Evolutionary conservation across 768 basidiomycete genomes (phyloP), one percentile per base, ranked within the genome.

Genomic region (Termitomyces bulborhizus): DNA sequence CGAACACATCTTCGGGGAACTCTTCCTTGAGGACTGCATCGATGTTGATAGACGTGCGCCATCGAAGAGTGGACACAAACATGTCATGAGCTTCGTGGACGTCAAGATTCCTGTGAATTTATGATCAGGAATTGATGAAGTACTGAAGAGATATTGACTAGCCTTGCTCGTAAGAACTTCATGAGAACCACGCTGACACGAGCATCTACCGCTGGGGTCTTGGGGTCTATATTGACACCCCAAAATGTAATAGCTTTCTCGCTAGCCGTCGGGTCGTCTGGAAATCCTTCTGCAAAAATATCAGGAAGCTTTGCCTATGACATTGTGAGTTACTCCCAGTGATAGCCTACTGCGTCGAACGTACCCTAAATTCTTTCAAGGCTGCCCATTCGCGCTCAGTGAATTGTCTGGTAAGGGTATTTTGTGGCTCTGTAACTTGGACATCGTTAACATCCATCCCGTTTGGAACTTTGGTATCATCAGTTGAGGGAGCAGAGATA

Each of bases 161-260:
- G 84, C 87, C 86, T 80, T 4, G 90, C 90, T 54, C 86, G 78
- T 31, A 90, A 71, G 73, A 92, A 93, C 65, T 92, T 91, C 80
- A 91, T 82, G 37, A 93, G 74, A 8, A 92, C 63, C 32, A 92
- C 88, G 62, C 86, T 90, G 56, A 82, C 80, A 7, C 80, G 78
- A 0, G 88, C 83, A 65, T 89, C 79, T 46, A 64, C 68, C 12
- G 32, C 26, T 16, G 81, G 79, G 53, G 73, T 71, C 2, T 54
- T 57, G 3, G 90, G 86, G 66, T 88, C 79, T 27, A 93, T 78
- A 1, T 65, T 68, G 18, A 93, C 81, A 27, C 88, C 86, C 90
- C 90, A 93, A 54, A 93, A 66, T 5, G 63, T 73, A 60, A 87
- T 76, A 8, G 83, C 69, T 1, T 73, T 74, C 0, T 74, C 72